Conservation (phyloP, 2,329 filamentous ascomycete species). For the Fonsecaea pugnacius region DNA sequence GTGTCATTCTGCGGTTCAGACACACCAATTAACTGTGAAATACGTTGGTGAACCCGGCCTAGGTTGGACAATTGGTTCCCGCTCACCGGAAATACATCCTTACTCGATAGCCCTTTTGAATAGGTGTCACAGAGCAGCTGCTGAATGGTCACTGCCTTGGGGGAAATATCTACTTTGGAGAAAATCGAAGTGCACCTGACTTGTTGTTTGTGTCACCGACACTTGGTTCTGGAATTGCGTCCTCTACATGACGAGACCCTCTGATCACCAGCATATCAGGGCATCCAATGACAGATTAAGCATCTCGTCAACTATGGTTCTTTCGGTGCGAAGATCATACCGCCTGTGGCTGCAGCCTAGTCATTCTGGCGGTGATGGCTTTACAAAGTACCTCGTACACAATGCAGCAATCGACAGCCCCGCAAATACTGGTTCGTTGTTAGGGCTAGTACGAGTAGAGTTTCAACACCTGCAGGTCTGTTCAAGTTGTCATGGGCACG, state of each 20-base stretch:
- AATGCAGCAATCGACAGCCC: not conserved
- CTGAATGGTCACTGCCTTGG: not conserved
- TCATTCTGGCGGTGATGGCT: not conserved
- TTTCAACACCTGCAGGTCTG: not conserved
- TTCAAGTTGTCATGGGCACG: not conserved
- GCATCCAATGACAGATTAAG: conserved; percentile 14
- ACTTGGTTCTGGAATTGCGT: not conserved
- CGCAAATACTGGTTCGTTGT: not conserved
- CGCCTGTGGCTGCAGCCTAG: not conserved
- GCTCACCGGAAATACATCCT: not conserved
- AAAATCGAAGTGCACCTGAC: conserved; percentile 2
- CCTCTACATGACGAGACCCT: not conserved
- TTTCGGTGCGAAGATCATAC: conserved; percentile 10
- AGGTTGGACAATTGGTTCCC: conserved; percentile 1
- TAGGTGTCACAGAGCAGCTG: not conserved
- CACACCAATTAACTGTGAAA: conserved; percentile 2
- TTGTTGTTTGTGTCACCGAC: conserved; percentile 17
- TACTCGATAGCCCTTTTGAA: not conserved
- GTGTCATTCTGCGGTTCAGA: not conserved
- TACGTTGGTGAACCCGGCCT: conserved; percentile 1
- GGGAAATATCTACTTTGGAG: not conserved
- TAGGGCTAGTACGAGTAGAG: not conserved
- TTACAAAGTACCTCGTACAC: not conserved
- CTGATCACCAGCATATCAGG: conserved; percentile 2
- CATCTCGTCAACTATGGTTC: not conserved